Base-by-base conservation (phyloP, 495 filamentous ascomycete species). In the Platismatia glauca region DNA sequence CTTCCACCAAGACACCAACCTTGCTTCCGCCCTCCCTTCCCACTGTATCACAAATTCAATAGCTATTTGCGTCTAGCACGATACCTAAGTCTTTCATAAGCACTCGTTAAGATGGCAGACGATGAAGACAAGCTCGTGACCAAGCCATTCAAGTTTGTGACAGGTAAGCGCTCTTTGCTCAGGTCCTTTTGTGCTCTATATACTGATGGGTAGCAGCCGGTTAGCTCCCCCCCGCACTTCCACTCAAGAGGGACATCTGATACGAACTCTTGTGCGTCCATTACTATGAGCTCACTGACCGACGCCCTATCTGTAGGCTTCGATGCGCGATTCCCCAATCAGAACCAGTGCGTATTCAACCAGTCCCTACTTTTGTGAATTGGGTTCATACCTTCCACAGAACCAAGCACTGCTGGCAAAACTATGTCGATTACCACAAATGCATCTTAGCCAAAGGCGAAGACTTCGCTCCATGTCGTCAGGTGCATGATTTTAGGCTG, bases 371-470 rank as follows among this genome's bases (percentile, higher is more conserved):
- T 22, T 38, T 6, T 27, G 22, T 38, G 9, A 2, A 31, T 37
- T 22, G 16, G n/a, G 27, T 53, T 65, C 12, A 67, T 61, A 48
- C 22, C 11, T 16, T 55, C 35, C 37, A 3, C 58, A 84, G 82
- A 75, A 88, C 85, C 73, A 88, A 89, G 79, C 85, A 89, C 77
- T 97, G 90, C 89, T 96, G 92, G 92, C 92, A 96, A 73, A 94
- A 98, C 83, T 99, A 99, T 79, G 95, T 99, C 82, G 95, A 99
- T 79, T 97, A 99, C 84, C 86, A 99, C 86, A 99, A 97, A 84
- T 99, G 95, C 80, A 88, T 95, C 76, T 79, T 88, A 74, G 93
- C 92, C 75, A 97, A 97, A 84, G 95, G 95, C 76, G 95, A 99
- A 80, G 95, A 97, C 74, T 99, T 97, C 76, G 84, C 88, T 66